Conservation (phyloP, 1,284 basidiomycete genomes). For the Cryptococcus sp. region DNA sequence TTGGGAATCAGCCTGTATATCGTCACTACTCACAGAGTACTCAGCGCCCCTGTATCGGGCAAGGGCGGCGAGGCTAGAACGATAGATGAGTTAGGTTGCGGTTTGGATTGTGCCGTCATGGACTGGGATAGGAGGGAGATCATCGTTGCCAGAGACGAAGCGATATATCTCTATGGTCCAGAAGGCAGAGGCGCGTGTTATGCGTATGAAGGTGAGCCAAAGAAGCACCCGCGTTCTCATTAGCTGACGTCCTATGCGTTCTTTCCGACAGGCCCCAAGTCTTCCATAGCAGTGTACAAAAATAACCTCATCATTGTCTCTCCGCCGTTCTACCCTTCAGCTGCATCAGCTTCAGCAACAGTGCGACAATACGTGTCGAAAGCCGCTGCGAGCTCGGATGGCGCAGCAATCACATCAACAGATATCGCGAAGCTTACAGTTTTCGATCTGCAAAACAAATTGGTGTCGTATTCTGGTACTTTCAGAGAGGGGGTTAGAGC, state of each 20-base stretch:
- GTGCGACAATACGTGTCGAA: conserved; percentile 70
- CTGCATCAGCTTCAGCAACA: conserved; percentile 68
- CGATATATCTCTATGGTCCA: conserved; percentile 80
- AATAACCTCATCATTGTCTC: conserved; percentile 88
- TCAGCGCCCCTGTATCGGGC: conserved; percentile 66
- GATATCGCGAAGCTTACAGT: conserved; percentile 85
- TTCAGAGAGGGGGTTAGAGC: conserved; percentile 78
- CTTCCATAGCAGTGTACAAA: conserved; percentile 64
- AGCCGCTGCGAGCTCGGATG: conserved; percentile 13
- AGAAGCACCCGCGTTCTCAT: no score
- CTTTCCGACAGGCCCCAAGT: conserved; percentile 48
- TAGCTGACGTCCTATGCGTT: not conserved
- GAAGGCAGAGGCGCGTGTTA: conserved; percentile 83
- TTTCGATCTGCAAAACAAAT: conserved; percentile 90
- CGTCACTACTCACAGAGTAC: conserved; percentile 79
- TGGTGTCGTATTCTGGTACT: conserved; percentile 77
- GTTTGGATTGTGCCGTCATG: conserved; percentile 79
- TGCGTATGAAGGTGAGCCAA: conserved; percentile 76
- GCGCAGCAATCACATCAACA: conserved; percentile 45
- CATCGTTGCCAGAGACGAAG: conserved; percentile 86
- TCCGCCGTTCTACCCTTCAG: conserved; percentile 72
- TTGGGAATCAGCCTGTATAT: conserved; percentile 69
- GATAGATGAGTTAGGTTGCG: conserved; percentile 83
- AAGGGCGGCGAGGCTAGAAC: conserved; percentile 67
- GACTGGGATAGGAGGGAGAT: conserved; percentile 71